Conservation (phyloP, 352 stramenopile species). For the Globisporangium alternatum region DNA sequence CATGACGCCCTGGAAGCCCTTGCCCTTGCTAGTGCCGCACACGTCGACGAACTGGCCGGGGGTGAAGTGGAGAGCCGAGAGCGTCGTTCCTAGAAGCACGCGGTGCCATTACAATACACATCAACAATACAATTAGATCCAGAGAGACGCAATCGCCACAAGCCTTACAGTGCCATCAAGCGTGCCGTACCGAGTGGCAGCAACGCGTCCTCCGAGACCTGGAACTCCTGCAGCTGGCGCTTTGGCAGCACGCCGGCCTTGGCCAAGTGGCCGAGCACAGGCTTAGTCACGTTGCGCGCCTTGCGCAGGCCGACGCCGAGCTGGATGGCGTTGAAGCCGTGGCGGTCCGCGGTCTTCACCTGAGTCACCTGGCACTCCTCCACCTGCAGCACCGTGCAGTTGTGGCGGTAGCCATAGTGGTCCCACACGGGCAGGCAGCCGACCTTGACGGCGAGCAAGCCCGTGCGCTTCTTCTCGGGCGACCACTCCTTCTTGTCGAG, state of each 20-base stretch:
- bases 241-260: constrained; percentile 92
- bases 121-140: background rate
- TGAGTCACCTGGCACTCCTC: constrained; percentile 94
- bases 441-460: constrained; percentile 94
- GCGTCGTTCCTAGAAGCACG: constrained; percentile 50
- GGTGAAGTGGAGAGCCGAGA: constrained; percentile 97
- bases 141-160: background rate
- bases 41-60: constrained; percentile 98
- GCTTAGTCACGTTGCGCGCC: constrained; percentile 93
- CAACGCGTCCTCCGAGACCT: constrained; percentile 88
- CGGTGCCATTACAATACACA: background rate
- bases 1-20: constrained; percentile 96
- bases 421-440: constrained; percentile 99
- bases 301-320: constrained; percentile 96
- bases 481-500: constrained; percentile 43
- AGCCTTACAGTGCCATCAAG: background rate
- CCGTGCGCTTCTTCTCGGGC: constrained; percentile 85
- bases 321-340: constrained; percentile 95
- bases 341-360: constrained; percentile 92
- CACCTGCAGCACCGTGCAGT: constrained; percentile 93
- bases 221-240: constrained; percentile 95
- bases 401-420: constrained; percentile 94
- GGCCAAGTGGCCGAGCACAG: constrained; percentile 89
- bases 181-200: constrained; percentile 62
- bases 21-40: constrained; percentile 88